Evolutionary conservation across 2,329 filamentous ascomycete species (phyloP).

Genomic region (Clarireedia paspali): DNA sequence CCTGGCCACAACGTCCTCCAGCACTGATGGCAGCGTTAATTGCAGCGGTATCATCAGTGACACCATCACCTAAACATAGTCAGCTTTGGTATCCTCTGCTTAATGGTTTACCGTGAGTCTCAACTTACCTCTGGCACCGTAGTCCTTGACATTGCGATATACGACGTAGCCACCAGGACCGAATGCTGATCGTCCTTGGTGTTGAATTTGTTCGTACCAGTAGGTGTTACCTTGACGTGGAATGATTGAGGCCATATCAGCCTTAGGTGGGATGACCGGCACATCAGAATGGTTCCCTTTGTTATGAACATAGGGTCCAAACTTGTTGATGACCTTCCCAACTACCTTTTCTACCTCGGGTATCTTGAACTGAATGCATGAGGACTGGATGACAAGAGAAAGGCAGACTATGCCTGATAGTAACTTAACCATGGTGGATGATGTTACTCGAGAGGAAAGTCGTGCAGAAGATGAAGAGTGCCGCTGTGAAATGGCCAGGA

Average conservation of each 20-base stretch:
- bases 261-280: not conserved
- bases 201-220: conserved; percentile 20
- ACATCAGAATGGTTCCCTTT: not conserved
- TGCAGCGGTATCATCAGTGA: conserved; percentile 55
- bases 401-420: not conserved
- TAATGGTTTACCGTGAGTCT: not conserved
- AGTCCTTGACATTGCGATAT: conserved; percentile 18
- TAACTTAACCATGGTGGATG: conserved; percentile 6
- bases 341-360: conserved; percentile 5
- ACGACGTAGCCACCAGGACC: conserved; percentile 16
- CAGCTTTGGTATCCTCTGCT: conserved; percentile 47
- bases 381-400: conserved; percentile 3
- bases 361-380: conserved; percentile 8
- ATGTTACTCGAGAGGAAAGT: not conserved
- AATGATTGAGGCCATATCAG: conserved; percentile 1
- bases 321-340: conserved; percentile 4
- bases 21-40: conserved; percentile 70
- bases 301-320: conserved; percentile 3
- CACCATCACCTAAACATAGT: conserved; percentile 53
- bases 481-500: not conserved
- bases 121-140: conserved; percentile 14
- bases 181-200: conserved; percentile 18
- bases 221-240: conserved; percentile 10
- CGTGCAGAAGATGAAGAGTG: not conserved
- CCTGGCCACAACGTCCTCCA: conserved; percentile 20